A percentile compares a stretch with the other conserved stretches of the same genome.
Conservation (phyloP, 164 flowering plant genomes). For the Berberis vulgaris region DNA sequence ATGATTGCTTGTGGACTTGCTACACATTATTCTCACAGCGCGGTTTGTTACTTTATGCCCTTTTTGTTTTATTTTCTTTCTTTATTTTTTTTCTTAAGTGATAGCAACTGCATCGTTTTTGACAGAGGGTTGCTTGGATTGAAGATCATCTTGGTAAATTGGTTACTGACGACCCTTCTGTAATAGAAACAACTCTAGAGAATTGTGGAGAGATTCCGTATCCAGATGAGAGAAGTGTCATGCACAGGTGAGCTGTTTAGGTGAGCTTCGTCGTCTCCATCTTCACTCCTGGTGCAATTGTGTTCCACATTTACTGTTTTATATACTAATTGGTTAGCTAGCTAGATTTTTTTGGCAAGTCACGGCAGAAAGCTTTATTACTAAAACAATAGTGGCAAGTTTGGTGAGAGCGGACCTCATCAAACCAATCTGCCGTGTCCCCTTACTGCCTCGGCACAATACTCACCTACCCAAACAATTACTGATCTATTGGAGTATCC, state of each 20-base stretch:
- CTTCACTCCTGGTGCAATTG: too few species aligned
- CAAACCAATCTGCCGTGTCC: too few species aligned
- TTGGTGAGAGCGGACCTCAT: too few species aligned
- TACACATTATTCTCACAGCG: conserved; percentile 64
- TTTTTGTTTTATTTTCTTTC: background rate
- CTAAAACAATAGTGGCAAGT: too few species aligned
- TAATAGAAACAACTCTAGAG: conserved; percentile 57
- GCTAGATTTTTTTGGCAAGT: too few species aligned
- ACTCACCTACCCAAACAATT: too few species aligned
- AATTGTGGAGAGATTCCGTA: conserved; percentile 75
- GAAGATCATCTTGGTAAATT: conserved; percentile 76
- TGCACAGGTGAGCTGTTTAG: conserved; percentile 41
- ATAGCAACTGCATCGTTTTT: conserved; percentile 6
- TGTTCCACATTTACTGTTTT: too few species aligned
- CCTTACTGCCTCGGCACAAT: too few species aligned
- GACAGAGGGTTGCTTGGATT: conserved; percentile 61
- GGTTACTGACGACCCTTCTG: conserved; percentile 70
- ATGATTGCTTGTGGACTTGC: conserved; percentile 95
- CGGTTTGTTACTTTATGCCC: conserved; percentile 32
- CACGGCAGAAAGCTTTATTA: too few species aligned
- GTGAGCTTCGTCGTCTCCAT: background rate
- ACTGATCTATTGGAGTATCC: too few species aligned
- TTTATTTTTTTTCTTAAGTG: background rate
- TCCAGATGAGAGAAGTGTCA: conserved; percentile 54
- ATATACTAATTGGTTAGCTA: too few species aligned